Percentiles rank a stretch among this genome's conserved stretches.
phyloP scores from a whole-genome alignment of 305 asterid species.

The Euphrasia arctica region DNA sequence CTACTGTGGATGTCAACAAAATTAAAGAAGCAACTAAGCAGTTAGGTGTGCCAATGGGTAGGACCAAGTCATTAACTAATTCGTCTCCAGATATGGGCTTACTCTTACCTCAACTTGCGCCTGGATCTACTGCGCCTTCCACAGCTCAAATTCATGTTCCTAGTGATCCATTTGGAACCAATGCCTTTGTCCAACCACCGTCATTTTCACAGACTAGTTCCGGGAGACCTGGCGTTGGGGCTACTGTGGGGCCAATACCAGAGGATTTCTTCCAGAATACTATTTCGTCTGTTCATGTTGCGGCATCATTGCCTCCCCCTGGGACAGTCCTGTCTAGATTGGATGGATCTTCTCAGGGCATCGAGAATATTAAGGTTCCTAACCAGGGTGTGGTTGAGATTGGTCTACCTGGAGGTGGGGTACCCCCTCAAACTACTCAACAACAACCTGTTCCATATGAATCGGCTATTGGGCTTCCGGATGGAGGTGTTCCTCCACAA shows the following conservation, averaged over 20 bases:
- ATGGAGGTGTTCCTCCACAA: conserved; percentile 84
- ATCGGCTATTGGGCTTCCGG: conserved; percentile 73
- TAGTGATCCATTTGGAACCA: conserved; percentile 73
- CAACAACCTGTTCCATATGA: conserved; percentile 38
- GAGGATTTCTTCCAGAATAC: conserved; percentile 99
- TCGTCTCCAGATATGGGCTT: conserved; percentile 69
- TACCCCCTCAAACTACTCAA: conserved; percentile 72
- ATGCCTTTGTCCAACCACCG: conserved; percentile 55
- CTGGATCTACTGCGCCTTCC: conserved; percentile 29
- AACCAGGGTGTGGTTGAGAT: conserved; percentile 48
- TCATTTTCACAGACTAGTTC: conserved; percentile 50
- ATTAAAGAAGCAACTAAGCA: conserved; percentile 98
- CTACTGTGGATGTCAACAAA: conserved; percentile 89
- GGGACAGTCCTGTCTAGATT: conserved; percentile 71
- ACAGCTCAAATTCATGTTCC: conserved; percentile 58
- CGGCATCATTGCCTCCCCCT: conserved; percentile 82
- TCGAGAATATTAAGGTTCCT: conserved; percentile 41
- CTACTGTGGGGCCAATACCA: conserved; percentile 76
- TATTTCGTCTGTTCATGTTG: conserved; percentile 82
- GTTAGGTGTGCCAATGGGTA: conserved; percentile 72
- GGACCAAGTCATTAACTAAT: conserved; percentile 79
- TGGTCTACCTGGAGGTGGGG: conserved; percentile 73
- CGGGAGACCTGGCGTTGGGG: conserved; percentile 55
- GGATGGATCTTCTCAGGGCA: conserved; percentile 64
- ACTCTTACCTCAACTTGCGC: conserved; percentile 54